Base-by-base conservation (phyloP, 73 alveolate genomes). In the Paramecium bursaria region DNA sequence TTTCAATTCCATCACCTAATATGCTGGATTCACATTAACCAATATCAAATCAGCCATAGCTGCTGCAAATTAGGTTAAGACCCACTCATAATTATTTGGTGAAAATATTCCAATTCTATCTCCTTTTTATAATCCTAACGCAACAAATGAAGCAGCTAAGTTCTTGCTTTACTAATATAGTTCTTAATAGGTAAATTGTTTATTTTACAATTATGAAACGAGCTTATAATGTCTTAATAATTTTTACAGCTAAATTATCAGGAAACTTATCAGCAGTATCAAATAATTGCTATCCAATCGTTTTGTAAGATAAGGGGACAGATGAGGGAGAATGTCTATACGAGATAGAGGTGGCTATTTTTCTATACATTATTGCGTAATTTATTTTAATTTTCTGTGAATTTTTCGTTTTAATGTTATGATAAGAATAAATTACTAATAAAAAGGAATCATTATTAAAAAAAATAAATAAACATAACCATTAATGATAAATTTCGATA, bases 21-120 rank as follows among this genome's bases (percentile, higher is more conserved):
- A 94, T 4, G 97, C 97, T 26, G 98, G 98, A 52, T 94, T 94
- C 48, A 94, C 89, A 76, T 94, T 94, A 19, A 94, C 98, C 39
- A 92, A 73, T 25, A 94, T 92, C 25, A 92, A 77, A 53, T 92
- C 97, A 15, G 96, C 97, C 76, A 86, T 57, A 3, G 95, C 60
- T 19, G 95, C 95, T 6, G 96, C 96, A 44, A 61, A 89, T 67
- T 90, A 85, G 1, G 91, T 85, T 6, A 94, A 35, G 0, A 87
- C 60, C 96, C 98, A 94, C 57, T 94, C 98, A 13, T 87, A 82
- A 46, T 90, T 61, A 54, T 94, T 94, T 1, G 94, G 94, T 51
- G 97, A 53, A 73, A 87, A 94, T 3, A 94, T 92, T n/a, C 97
- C 97, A n/a, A 94, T 75, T 57, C 97, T 33, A 49, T 94, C 96